A percentile compares a stretch with the other conserved stretches of the same genome.
phyloP scores from a whole-genome alignment of 2,329 filamentous ascomycete species.

The Septoria petroselini region DNA sequence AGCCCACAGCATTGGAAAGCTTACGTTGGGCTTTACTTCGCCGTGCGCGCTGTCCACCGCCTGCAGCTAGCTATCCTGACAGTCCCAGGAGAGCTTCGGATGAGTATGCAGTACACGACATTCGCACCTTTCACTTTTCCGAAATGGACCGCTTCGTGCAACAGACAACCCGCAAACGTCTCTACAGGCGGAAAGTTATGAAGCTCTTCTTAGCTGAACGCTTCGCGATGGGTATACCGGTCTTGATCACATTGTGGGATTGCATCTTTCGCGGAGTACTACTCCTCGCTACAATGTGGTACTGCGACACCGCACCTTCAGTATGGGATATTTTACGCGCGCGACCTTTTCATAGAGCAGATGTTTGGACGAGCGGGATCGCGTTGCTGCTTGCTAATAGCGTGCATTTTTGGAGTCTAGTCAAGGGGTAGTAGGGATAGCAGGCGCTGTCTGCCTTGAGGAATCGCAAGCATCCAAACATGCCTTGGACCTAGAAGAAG shows the following conservation, averaged over 20 bases:
- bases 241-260: conserved; percentile 34
- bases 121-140: conserved; percentile 39
- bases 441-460: too few species aligned
- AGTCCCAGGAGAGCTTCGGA: conserved; percentile 10
- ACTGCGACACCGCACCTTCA: conserved; percentile 20
- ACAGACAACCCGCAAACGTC: background rate
- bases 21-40: conserved; percentile 41
- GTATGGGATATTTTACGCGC: conserved; percentile 32
- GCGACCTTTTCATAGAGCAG: conserved; percentile 22
- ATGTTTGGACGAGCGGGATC: conserved; percentile 20
- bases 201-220: conserved; percentile 46
- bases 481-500: background rate
- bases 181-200: conserved; percentile 41
- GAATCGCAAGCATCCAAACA: background rate
- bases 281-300: conserved; percentile 28
- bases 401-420: conserved; percentile 34
- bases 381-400: conserved; percentile 30
- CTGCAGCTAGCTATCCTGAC: conserved; percentile 39
- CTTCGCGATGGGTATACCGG: conserved; percentile 40
- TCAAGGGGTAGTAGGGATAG: conserved; percentile 28
- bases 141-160: conserved; percentile 43
- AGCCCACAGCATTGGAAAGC: conserved; percentile 22
- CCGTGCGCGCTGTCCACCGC: conserved; percentile 42
- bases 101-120: conserved; percentile 34
- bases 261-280: conserved; percentile 28